phyloP scores from a whole-genome alignment of 2,329 filamentous ascomycete species.

The Penicillium psychrosexuale region DNA sequence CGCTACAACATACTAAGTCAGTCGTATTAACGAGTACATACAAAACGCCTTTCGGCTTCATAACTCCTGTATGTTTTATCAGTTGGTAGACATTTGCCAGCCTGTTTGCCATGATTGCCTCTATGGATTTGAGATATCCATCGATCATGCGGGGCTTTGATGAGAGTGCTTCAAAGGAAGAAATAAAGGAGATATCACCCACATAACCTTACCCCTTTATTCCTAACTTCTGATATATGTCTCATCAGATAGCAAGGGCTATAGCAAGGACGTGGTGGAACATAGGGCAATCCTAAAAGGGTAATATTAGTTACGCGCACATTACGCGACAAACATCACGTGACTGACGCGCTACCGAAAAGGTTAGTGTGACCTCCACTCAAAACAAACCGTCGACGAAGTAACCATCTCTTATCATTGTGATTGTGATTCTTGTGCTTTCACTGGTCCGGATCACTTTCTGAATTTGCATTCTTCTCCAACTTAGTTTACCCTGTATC shows the following conservation, averaged over 20 bases:
- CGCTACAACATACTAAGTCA: too few species aligned
- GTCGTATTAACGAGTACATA: too few species aligned
- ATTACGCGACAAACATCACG: constrained; percentile 6
- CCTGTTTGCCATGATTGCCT: too few species aligned
- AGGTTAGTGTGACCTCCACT: constrained; percentile 15
- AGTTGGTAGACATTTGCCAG: too few species aligned
- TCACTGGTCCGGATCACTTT: not conserved
- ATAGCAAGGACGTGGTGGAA: not conserved
- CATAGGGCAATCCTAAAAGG: constrained; percentile 12
- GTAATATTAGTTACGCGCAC: constrained; percentile 19
- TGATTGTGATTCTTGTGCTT: constrained; percentile 1
- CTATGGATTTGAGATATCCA: too few species aligned
- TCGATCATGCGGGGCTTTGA: too few species aligned
- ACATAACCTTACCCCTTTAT: not conserved
- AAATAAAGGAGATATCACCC: not conserved
- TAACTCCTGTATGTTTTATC: too few species aligned
- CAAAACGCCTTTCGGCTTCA: too few species aligned
- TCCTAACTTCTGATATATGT: not conserved
- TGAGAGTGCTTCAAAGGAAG: too few species aligned
- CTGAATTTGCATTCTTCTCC: not conserved
- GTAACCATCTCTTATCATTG: constrained; percentile 21
- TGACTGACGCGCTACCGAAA: constrained; percentile 16
- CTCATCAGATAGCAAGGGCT: not conserved
- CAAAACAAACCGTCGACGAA: constrained; percentile 23
- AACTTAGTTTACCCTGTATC: not conserved